Conservation (phyloP, 1,139 yeast species). For the Yamadazyma aaseri region DNA sequence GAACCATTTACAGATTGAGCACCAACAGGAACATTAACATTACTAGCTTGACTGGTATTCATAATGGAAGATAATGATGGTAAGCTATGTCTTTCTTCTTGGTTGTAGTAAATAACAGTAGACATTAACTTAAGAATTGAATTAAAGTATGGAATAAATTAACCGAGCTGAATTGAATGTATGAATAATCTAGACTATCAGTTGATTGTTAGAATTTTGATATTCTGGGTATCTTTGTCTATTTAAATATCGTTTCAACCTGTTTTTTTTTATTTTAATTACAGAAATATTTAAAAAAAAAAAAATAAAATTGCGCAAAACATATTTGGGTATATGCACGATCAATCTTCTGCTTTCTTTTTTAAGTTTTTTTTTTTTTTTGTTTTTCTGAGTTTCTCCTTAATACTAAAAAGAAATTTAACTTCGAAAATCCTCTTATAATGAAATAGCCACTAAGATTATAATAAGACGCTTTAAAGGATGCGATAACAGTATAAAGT, state of each 20-base stretch:
- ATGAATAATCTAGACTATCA: not conserved
- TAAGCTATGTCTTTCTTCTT: slow-evolving; percentile 17
- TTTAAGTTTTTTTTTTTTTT: not conserved
- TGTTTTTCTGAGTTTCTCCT: not conserved
- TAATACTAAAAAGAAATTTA: slow-evolving; percentile 2
- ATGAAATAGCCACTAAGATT: no score
- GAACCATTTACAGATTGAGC: slow-evolving; percentile 2
- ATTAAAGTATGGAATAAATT: not conserved
- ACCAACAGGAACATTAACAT: slow-evolving; percentile 2
- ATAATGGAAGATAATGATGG: slow-evolving; percentile 19
- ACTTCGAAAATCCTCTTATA: not conserved
- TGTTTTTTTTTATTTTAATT: slow-evolving; percentile 1
- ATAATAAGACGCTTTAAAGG: no score
- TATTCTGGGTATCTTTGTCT: slow-evolving; percentile 3
- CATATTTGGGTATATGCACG: not conserved
- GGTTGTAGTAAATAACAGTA: slow-evolving; percentile 18
- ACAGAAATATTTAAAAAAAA: not conserved
- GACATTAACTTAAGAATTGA: slow-evolving; percentile 11
- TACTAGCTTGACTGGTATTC: slow-evolving; percentile 10
- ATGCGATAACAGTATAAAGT: no score
- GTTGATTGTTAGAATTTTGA: slow-evolving; percentile 1
- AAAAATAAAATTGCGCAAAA: not conserved
- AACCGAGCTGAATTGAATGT: not conserved
- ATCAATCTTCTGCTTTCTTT: not conserved
- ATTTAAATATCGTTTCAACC: slow-evolving; percentile 3